Evolutionary conservation across 768 basidiomycete genomes (phyloP).

Genomic region (Mycena olivaceomarginata): DNA sequence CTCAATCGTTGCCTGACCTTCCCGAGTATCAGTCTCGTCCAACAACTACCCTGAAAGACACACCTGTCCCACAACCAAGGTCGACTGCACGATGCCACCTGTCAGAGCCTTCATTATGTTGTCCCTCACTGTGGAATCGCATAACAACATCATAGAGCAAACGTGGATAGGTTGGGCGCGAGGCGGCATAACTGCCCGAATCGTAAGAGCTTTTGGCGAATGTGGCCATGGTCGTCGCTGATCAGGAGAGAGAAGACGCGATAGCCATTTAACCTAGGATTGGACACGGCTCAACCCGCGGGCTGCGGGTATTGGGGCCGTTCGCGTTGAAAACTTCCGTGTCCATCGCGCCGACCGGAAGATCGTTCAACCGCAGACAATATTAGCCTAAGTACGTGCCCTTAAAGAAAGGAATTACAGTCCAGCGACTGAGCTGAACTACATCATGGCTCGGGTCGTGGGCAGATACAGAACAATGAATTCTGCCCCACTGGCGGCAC

Average conservation of each 20-base stretch:
- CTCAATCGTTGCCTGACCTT: slow-evolving; percentile 39
- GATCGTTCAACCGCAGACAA: too few relatives aligned
- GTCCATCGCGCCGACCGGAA: neutral
- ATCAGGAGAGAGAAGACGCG: too few relatives aligned
- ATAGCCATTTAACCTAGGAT: too few relatives aligned
- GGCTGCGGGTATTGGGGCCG: too few relatives aligned
- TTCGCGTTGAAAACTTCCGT: too few relatives aligned
- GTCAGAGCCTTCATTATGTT: neutral
- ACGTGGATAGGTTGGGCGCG: slow-evolving; percentile 84
- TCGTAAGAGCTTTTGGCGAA: slow-evolving; percentile 85
- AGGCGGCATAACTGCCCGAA: slow-evolving; percentile 78
- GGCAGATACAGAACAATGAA: too few relatives aligned
- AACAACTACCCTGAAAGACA: slow-evolving; percentile 19
- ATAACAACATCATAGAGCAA: slow-evolving; percentile 79
- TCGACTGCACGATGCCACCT: slow-evolving; percentile 80
- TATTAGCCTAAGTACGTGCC: too few relatives aligned
- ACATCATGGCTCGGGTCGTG: too few relatives aligned
- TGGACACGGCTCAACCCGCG: too few relatives aligned
- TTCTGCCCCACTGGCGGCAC: too few relatives aligned
- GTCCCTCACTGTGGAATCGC: slow-evolving; percentile 40
- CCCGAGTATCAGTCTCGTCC: neutral
- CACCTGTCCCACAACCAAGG: slow-evolving; percentile 91
- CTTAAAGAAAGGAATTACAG: too few relatives aligned
- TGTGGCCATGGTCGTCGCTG: slow-evolving; percentile 73
- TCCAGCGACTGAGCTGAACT: too few relatives aligned